These are phyloP conservation scores for Ceratocystis huliohia DNA, from an alignment of 2,329 filamentous ascomycete genomes.

Conservation along the genomic window DNA sequence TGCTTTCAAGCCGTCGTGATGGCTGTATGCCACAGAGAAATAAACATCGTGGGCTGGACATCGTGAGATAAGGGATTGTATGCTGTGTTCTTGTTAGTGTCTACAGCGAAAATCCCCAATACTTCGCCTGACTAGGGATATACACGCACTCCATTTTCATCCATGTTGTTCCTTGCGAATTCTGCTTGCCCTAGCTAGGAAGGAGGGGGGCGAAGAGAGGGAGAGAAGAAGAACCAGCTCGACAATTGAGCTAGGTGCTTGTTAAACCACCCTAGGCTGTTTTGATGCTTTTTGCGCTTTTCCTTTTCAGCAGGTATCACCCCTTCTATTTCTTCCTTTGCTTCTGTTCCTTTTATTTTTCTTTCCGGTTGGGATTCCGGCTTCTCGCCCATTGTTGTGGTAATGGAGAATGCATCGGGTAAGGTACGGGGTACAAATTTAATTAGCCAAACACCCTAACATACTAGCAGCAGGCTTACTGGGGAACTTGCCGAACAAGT, in stretches of 20 bases:
- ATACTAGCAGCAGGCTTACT: background rate
- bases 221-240: too few relatives aligned
- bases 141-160: background rate
- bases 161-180: background rate
- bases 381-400: slow-evolving; percentile 1
- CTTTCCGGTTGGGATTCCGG: slow-evolving; percentile 8
- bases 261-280: too few relatives aligned
- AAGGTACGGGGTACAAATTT: slow-evolving; percentile 6
- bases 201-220: background rate
- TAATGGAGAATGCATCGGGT: slow-evolving; percentile 1
- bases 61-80: background rate
- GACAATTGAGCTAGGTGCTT: too few relatives aligned
- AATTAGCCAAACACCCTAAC: background rate
- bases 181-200: background rate
- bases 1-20: too few relatives aligned
- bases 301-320: background rate
- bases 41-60: background rate
- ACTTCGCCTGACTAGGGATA: background rate
- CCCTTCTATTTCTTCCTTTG: too few relatives aligned
- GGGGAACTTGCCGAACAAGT: slow-evolving; percentile 4
- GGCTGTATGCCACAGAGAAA: background rate
- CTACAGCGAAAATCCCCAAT: background rate
- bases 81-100: background rate
- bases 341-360: background rate
- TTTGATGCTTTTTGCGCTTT: background rate